Percentiles rank a stretch among this genome's conserved stretches.
phyloP scores from a whole-genome alignment of 2,329 filamentous ascomycete species.

The Stachybotrys elegans region DNA sequence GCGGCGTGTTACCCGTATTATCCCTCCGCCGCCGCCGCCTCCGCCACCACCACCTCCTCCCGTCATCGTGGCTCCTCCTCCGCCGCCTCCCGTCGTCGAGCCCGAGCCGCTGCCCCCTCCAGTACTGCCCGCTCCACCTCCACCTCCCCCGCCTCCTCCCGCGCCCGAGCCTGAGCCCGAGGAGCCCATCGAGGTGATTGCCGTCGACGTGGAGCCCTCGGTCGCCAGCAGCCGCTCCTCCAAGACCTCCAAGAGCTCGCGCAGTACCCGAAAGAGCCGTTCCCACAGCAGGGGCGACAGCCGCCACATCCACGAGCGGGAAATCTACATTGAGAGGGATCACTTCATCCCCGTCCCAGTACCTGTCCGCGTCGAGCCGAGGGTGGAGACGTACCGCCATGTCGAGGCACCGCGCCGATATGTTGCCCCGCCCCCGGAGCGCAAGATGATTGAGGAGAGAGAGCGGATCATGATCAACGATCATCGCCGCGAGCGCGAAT shows the following conservation, averaged over 20 bases:
- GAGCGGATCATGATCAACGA: conserved; percentile 29
- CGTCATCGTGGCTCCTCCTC: conserved; percentile 14
- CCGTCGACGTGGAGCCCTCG: conserved; percentile 29
- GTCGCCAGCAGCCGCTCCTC: conserved; percentile 18
- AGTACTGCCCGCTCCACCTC: conserved; percentile 6
- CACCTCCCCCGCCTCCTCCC: conserved; percentile 13
- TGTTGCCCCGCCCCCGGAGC: conserved; percentile 21
- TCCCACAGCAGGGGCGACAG: no score
- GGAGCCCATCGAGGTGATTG: conserved; percentile 31
- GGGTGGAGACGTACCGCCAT: conserved; percentile 47
- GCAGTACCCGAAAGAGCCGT: no score
- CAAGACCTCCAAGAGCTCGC: conserved; percentile 23
- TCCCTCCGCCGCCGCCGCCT: conserved; percentile 29
- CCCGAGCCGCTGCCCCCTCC: conserved; percentile 11
- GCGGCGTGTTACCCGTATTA: conserved; percentile 31
- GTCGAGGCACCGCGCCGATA: conserved; percentile 41
- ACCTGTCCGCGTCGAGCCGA: conserved; percentile 27
- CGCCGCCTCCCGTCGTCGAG: conserved; percentile 14
- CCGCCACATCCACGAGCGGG: conserved; percentile 31
- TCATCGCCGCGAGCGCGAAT: conserved; percentile 23
- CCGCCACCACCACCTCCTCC: conserved; percentile 18
- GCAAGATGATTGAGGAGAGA: conserved; percentile 25
- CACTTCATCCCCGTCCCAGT: conserved; percentile 38
- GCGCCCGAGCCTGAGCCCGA: conserved; percentile 19
- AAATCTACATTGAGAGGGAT: conserved; percentile 50